Evolutionary conservation across 2,329 filamentous ascomycete species (phyloP).

Genomic region (Ustilaginoidea virens): DNA sequence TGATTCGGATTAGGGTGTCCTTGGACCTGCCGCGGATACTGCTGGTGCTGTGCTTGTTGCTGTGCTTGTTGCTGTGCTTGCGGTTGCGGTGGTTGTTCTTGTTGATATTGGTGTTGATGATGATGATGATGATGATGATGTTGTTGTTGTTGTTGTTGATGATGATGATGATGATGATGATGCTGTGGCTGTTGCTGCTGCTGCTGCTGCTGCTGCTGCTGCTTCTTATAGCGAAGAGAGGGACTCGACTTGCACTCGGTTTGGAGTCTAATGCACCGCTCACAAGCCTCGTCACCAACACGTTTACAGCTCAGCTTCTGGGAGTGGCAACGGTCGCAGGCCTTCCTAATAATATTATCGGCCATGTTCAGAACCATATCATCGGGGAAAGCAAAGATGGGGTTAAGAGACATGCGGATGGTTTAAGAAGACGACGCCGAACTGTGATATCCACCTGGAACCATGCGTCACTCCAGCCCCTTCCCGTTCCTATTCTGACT

Average conservation of each 20-base stretch:
- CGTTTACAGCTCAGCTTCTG: conserved; percentile 32
- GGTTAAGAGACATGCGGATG: conserved; percentile 14
- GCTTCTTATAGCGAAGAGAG: conserved; percentile 22
- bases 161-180: conserved; percentile 7
- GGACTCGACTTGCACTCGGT: conserved; percentile 28
- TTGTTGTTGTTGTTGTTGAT: conserved; percentile 6
- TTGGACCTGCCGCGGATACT: conserved; percentile 6
- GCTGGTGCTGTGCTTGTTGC: conserved; percentile 4
- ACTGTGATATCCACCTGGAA: conserved; percentile 5
- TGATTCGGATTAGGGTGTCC: conserved; percentile 1
- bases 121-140: conserved; percentile 7
- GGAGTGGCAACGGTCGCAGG: conserved; percentile 30
- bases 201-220: conserved; percentile 13
- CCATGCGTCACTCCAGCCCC: conserved; percentile 5
- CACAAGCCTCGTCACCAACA: conserved; percentile 22
- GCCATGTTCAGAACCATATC: conserved; percentile 18
- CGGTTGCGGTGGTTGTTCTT: conserved; percentile 7
- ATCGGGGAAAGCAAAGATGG: conserved; percentile 8
- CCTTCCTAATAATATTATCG: conserved; percentile 24
- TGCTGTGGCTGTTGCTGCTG: conserved; percentile 6
- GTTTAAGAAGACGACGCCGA: conserved; percentile 13
- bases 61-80: conserved; percentile 7
- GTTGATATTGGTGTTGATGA: conserved; percentile 4
- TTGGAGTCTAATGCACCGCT: conserved; percentile 25
- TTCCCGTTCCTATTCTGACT: conserved; percentile 1